These are phyloP conservation scores for Aureobasidium vineae DNA, from an alignment of 2,329 filamentous ascomycete genomes.

Conservation along the genomic window DNA sequence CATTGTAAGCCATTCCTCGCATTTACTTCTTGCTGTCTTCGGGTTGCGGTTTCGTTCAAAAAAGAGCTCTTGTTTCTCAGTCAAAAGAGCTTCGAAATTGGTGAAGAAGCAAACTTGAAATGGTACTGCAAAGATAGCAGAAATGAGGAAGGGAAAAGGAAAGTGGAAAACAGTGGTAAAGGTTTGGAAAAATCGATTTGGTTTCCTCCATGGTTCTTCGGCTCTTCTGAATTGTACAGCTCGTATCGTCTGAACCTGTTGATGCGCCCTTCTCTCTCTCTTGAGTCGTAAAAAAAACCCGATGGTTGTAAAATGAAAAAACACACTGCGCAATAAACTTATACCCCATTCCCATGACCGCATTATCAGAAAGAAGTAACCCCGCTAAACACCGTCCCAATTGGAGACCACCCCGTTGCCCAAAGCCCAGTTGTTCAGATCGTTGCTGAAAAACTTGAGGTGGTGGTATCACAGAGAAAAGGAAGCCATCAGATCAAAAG, in stretches of 20 bases:
- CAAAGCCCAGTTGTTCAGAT: conserved; percentile 26
- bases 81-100: not conserved
- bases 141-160: conserved; percentile 31
- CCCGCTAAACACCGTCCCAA: conserved; percentile 40
- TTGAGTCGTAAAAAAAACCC: conserved; percentile 21
- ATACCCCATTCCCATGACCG: conserved; percentile 51
- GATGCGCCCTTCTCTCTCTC: not conserved
- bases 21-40: not conserved
- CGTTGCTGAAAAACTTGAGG: conserved; percentile 11
- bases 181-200: conserved; percentile 23
- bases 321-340: conserved; percentile 34
- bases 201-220: conserved; percentile 19
- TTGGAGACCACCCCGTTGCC: conserved; percentile 27
- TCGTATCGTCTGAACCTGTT: conserved; percentile 15
- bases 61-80: not conserved
- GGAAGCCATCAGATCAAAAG: conserved; percentile 27
- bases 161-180: conserved; percentile 27
- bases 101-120: conserved; percentile 5
- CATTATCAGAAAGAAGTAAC: conserved; percentile 46
- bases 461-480: conserved; percentile 30
- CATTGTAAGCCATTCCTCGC: not conserved
- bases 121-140: not conserved
- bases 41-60: not conserved
- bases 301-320: conserved; percentile 24
- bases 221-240: conserved; percentile 19